A percentile compares a stretch with the other conserved stretches of the same genome.
Evolutionary conservation across 2,329 filamentous ascomycete species (phyloP).

Genomic region (Hypoxylon sp.): DNA sequence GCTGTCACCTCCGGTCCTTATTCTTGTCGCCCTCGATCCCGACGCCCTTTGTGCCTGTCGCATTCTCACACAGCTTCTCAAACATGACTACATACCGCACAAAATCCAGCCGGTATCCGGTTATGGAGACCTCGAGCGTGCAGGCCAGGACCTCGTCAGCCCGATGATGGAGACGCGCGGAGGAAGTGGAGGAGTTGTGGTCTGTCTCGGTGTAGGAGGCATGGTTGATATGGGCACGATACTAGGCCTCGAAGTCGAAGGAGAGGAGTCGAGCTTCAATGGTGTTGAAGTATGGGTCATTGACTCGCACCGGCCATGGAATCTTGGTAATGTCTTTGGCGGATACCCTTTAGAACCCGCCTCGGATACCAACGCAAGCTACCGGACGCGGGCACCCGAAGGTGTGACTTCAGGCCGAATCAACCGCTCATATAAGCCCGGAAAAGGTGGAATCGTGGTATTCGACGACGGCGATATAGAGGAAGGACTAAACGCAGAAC

Average conservation of each 20-base stretch:
- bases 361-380: constrained; percentile 62
- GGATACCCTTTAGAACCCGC: constrained; percentile 72
- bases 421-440: constrained; percentile 78
- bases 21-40: constrained; percentile 93
- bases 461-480: constrained; percentile 98
- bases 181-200: constrained; percentile 87
- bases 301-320: constrained; percentile 94
- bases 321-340: constrained; percentile 92
- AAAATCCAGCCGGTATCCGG: constrained; percentile 96
- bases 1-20: constrained; percentile 89
- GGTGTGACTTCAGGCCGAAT: constrained; percentile 84
- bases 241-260: constrained; percentile 79
- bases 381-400: constrained; percentile 67
- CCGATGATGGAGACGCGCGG: constrained; percentile 90
- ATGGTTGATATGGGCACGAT: constrained; percentile 88
- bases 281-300: constrained; percentile 97
- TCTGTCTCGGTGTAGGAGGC: constrained; percentile 93
- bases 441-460: constrained; percentile 89
- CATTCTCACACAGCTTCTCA: constrained; percentile 92
- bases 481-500: constrained; percentile 80
- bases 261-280: constrained; percentile 76
- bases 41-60: constrained; percentile 96
- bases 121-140: constrained; percentile 88
- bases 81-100: constrained; percentile 97
- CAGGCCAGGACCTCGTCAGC: constrained; percentile 82